Percentiles rank a stretch among this genome's conserved stretches.
Evolutionary conservation across 2,329 filamentous ascomycete genomes (phyloP).

Genomic region (Phialophora verrucosa): DNA sequence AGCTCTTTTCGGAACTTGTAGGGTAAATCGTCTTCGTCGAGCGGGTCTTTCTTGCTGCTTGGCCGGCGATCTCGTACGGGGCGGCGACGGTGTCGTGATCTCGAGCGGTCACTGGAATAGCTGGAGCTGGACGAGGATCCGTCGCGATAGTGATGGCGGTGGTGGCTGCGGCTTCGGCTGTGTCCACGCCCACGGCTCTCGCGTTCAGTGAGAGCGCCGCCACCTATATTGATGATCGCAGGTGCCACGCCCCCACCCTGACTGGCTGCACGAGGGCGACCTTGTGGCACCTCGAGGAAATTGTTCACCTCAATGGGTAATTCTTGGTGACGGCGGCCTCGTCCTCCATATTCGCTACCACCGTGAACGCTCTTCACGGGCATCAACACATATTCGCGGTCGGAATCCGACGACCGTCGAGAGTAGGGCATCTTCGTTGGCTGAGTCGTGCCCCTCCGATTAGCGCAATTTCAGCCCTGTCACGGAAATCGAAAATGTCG

Average conservation of each 20-base stretch:
- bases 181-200: slow-evolving; percentile 18
- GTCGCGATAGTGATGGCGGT: slow-evolving; percentile 23
- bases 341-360: slow-evolving; percentile 31
- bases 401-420: slow-evolving; percentile 29
- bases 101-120: slow-evolving; percentile 27
- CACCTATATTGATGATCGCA: slow-evolving; percentile 34
- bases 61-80: slow-evolving; percentile 38
- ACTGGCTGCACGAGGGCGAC: slow-evolving; percentile 36
- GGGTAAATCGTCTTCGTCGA: slow-evolving; percentile 41
- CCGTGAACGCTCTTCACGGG: slow-evolving; percentile 28
- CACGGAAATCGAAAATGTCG: slow-evolving; percentile 9
- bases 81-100: slow-evolving; percentile 44
- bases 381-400: slow-evolving; percentile 36
- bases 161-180: slow-evolving; percentile 31
- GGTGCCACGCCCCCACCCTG: slow-evolving; percentile 33
- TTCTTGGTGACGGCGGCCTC: slow-evolving; percentile 22
- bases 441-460: slow-evolving; percentile 16
- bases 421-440: slow-evolving; percentile 26
- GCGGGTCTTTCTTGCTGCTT: slow-evolving; percentile 44
- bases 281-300: slow-evolving; percentile 34
- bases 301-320: slow-evolving; percentile 34
- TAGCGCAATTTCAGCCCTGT: slow-evolving; percentile 23
- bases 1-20: slow-evolving; percentile 42
- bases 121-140: slow-evolving; percentile 24
- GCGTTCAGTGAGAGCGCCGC: slow-evolving; percentile 17